Evolutionary conservation across 2,329 filamentous ascomycete species (phyloP), one percentile per base, ranked within the genome.

Genomic region (Claviceps sp.): DNA sequence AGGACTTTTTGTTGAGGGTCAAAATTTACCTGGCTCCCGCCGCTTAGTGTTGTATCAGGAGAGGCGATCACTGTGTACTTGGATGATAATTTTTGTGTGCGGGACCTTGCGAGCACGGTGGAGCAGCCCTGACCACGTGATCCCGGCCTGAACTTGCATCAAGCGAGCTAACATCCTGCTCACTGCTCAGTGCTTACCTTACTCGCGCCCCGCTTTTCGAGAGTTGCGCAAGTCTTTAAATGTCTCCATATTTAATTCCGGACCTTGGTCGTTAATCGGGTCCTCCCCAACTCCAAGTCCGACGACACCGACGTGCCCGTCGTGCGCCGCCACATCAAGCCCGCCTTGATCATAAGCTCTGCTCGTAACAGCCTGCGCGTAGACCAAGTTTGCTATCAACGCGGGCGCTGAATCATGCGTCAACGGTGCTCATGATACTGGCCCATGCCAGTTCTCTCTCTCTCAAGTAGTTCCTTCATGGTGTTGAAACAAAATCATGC

Each of bases 61-160:
- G 61, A 66, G 61, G 60, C 58, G 57, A 24, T 50, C 46, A 24
- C 56, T 58, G 55, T 54, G 52, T 54, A 54, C 52, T 56, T 54
- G 30, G 54, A 57, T 56, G 60, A 64, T 61, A 65, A 63, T 62
- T 67, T 68, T 69, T 68, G 64, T 69, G 67, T 64, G 67, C 60
- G 59, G 61, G 57, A 59, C 58, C 54, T 51, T 55, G 55, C 54
- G 52, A 55, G 54, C 43, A 40, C 55, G 43, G 51, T 37, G 55
- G 59, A 59, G 63, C 60, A 66, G 60, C 65, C 65, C 63, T 67
- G 59, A 62, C 59, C 67, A 69, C 67, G 67, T 69, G 66, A 68
- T 52, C 30, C 6, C 1, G 0, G 7, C 41, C 46, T 38, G 49
- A 54, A 41, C 22, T 47, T 38, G 14, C 4, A 14, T 13, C 52